Base-by-base conservation (phyloP, 257 asterid species). In the Cordia subcordata region DNA sequence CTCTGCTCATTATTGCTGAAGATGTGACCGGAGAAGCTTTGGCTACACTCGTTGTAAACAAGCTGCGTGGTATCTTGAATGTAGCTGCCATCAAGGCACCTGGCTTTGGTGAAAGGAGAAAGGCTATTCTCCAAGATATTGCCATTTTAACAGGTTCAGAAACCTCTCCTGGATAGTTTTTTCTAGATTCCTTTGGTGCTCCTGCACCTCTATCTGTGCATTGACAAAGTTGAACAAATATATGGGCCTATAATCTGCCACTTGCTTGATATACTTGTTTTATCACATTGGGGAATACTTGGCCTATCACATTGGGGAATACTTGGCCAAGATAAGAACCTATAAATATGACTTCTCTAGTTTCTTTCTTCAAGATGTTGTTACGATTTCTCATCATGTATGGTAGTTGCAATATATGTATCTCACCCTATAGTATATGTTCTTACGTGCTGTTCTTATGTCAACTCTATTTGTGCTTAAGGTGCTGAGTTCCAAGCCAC, bases 21-120 rank as follows among this genome's bases (percentile, higher is more conserved):
- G 98, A 92, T 72, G 66, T 92, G 44, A 88, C 96, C 0, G 98
- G 98, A 51, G 98, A 92, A 82, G 98, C 98, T 66, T 68, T 92
- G 80, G 98, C 98, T 54, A 92, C 99, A 60, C 94, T 92, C 49
- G 96, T 92, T 20, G 99, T 92, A 1, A 92, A 92, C 77, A 92
- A 92, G 84, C 93, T 92, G 63, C 77, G 99, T 1, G 99, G 99
- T 37, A 75, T 92, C 46, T 53, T 92, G 72, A 92, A 88, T 47
- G 99, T 92, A 68, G 96, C 96, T 70, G 96, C 99, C 55, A 88
- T 92, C 74, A 92, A 88, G 76, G 96, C 99, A n/a, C 96, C 99
- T n/a, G 86, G 96, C 47, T 92, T 92, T 75, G 99, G 96, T 51
- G 99, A 92, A 67, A 78, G 99, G 74, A 86, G 96, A 62, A 92